A percentile compares a stretch with the other conserved stretches of the same genome.
Evolutionary conservation across 768 basidiomycete species (phyloP).

Genomic region (Boletus sensibilis): DNA sequence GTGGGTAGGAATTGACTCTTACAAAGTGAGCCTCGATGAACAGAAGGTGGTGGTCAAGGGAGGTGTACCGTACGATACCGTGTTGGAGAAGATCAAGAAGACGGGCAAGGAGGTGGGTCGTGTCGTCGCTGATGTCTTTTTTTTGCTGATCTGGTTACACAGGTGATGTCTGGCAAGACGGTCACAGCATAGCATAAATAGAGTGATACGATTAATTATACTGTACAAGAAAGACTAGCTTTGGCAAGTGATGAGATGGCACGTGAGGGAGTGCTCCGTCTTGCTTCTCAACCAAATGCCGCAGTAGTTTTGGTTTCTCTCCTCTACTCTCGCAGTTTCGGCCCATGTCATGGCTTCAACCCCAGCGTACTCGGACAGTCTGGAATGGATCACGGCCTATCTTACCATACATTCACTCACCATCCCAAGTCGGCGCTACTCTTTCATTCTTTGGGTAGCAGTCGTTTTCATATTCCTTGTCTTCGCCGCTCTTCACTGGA

Average conservation of each 20-base stretch:
- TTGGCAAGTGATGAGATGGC: too few species aligned
- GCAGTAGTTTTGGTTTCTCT: not conserved
- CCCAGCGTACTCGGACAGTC: conserved; percentile 43
- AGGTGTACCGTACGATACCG: conserved; percentile 56
- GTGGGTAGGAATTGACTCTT: conserved; percentile 34
- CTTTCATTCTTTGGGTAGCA: conserved; percentile 59
- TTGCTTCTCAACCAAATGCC: too few species aligned
- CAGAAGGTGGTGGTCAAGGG: conserved; percentile 75
- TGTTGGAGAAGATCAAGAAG: conserved; percentile 78
- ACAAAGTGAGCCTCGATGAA: conserved; percentile 59
- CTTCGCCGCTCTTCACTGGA: conserved; percentile 44
- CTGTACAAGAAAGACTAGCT: too few species aligned
- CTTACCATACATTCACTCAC: conserved; percentile 56
- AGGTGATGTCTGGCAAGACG: conserved; percentile 50
- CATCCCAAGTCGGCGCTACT: conserved; percentile 50
- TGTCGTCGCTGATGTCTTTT: not conserved
- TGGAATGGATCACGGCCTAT: conserved; percentile 57
- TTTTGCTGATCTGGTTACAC: not conserved
- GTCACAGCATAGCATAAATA: conserved; percentile 15
- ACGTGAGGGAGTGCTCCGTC: not conserved
- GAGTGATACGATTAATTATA: too few species aligned
- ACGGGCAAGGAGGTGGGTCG: conserved; percentile 81
- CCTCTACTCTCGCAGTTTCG: not conserved
- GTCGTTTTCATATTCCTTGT: conserved; percentile 42
- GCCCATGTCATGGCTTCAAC: conserved; percentile 39